Evolutionary conservation across 495 filamentous ascomycete genomes (phyloP), one percentile per base, ranked within the genome.

Genomic region (Hyaloscypha finlandica): DNA sequence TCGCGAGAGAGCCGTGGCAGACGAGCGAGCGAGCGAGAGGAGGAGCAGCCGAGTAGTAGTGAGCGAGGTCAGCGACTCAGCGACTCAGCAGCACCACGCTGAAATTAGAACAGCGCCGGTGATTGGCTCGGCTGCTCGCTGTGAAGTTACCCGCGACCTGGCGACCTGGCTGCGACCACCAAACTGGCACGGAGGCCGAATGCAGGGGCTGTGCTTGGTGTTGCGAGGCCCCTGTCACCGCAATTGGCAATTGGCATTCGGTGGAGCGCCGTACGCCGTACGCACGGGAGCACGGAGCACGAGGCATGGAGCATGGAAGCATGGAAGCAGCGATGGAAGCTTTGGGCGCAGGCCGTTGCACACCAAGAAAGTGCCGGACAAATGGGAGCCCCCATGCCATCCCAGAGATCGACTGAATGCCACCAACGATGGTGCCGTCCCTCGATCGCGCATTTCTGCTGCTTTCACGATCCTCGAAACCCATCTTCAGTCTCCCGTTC

Each of bases 351-450:
- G 11, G 42, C 42, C 42, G 42, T 67, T 65, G 56, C 6, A 54
- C 20, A 19, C 29, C 61, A 67, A 25, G 25, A 25, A 25, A 71
- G 48, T 71, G 66, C 69, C 69, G 69, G 69, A 66, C 65, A 65
- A 68, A 71, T 71, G 58, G 59, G n/a, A 39, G n/a, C 12, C 6
- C 64, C 14, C 20, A 9, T 32, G 8, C 14, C 37, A 32, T 52
- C 61, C 67, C 54, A 53, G 45, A n/a, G 8, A 62, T 62, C 35
- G 31, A 0, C 37, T 1, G 35, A 33, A 32, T 52, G 65, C 32
- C 39, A 59, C 37, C 61, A 68, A 57, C 53, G 20, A 31, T 30
- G 52, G 52, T 55, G 55, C 37, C 25, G 45, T 53, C 56, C 52
- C 35, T 66, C 64, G 64, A 42, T 35, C 8, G 59, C 4, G n/a